A percentile compares a stretch with the other conserved stretches of the same genome.
phyloP scores from a whole-genome alignment of 2,329 filamentous ascomycete species.

The Cytospora schulzeri region DNA sequence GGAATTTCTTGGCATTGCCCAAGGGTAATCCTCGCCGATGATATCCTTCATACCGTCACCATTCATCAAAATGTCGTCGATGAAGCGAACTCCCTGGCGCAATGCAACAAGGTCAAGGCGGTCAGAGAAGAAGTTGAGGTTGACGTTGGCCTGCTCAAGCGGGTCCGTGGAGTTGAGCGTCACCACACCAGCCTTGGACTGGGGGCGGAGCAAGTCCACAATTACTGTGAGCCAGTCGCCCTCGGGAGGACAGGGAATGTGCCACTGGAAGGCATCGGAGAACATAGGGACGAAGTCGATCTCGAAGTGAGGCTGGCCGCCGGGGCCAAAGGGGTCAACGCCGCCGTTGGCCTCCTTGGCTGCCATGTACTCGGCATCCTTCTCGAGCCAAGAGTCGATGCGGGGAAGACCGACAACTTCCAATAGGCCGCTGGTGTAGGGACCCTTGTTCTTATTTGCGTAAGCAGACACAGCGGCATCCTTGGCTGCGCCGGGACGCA shows the following conservation, averaged over 20 bases:
- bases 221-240: conserved; percentile 61
- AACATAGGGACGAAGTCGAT: conserved; percentile 65
- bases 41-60: conserved; percentile 60
- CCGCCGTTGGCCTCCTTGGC: conserved; percentile 46
- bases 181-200: conserved; percentile 53
- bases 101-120: conserved; percentile 59
- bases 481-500: conserved; percentile 41
- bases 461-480: conserved; percentile 41
- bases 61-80: conserved; percentile 58
- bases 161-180: conserved; percentile 59
- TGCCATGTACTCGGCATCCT: conserved; percentile 48
- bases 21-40: conserved; percentile 57
- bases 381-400: conserved; percentile 56
- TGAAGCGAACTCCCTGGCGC: conserved; percentile 58
- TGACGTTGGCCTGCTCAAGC: conserved; percentile 59
- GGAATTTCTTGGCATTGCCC: conserved; percentile 58
- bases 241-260: conserved; percentile 42
- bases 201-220: conserved; percentile 47
- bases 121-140: conserved; percentile 61
- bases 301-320: conserved; percentile 62
- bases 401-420: conserved; percentile 59
- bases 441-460: conserved; percentile 41
- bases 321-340: conserved; percentile 56
- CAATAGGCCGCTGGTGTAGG: conserved; percentile 44
- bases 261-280: conserved; percentile 50